Percentiles rank a stretch among this genome's conserved stretches.
phyloP scores from a whole-genome alignment of 768 basidiomycete genomes.

The Tylopilus balloui region DNA sequence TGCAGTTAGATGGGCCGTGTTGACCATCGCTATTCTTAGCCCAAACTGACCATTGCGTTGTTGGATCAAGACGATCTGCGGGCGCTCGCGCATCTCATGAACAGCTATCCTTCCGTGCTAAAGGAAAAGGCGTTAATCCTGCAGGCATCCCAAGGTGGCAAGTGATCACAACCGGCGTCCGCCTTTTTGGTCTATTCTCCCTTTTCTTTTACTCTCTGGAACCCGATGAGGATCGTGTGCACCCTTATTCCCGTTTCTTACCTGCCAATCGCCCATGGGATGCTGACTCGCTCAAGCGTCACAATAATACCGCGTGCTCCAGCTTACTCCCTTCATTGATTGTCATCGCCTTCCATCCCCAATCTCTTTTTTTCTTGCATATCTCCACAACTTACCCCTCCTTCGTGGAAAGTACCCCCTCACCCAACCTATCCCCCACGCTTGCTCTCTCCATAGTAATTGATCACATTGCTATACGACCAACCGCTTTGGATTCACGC shows the following conservation, averaged over 20 bases:
- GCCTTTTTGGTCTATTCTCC: neutral
- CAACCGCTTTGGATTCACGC: neutral
- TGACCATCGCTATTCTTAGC: constrained; percentile 37
- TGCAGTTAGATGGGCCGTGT: neutral
- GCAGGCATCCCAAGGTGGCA: constrained; percentile 25
- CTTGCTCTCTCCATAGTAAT: neutral
- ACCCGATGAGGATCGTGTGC: neutral
- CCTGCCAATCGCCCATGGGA: neutral
- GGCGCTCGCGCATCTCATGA: constrained; percentile 80
- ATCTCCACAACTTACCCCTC: neutral
- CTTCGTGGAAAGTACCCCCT: neutral
- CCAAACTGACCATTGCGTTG: constrained; percentile 79
- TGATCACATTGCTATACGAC: neutral
- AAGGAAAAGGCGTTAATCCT: constrained; percentile 64
- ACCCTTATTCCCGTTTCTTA: neutral
- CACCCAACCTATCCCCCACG: neutral
- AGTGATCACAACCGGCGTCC: constrained; percentile 12
- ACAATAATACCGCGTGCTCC: neutral
- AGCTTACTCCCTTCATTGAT: neutral
- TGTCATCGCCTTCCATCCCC: neutral
- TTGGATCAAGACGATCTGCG: constrained; percentile 84
- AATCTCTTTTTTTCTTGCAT: neutral
- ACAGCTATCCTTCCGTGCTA: constrained; percentile 76
- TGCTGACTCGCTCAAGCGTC: neutral
- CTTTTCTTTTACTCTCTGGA: neutral